These are phyloP conservation scores for Podaxis rugospora DNA, from an alignment of 768 basidiomycete genomes.

Conservation along the genomic window DNA sequence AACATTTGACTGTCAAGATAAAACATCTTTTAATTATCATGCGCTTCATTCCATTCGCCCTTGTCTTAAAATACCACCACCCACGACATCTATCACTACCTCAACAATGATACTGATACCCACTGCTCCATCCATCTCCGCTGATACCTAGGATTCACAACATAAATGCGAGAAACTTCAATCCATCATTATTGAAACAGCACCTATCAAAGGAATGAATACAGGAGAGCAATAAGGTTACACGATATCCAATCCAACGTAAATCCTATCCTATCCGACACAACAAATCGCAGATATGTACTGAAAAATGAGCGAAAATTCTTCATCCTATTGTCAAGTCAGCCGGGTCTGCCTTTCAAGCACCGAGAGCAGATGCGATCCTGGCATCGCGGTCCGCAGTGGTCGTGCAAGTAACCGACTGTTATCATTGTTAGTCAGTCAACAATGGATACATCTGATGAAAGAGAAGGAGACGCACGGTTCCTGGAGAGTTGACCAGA, in stretches of 20 bases:
- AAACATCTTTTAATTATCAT: too few relatives aligned
- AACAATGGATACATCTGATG: background rate
- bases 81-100: too few relatives aligned
- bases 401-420: conserved; percentile 46
- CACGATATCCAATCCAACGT: background rate
- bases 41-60: too few relatives aligned
- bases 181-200: conserved; percentile 1
- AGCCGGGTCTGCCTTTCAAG: background rate
- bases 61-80: too few relatives aligned
- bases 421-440: background rate
- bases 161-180: background rate
- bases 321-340: background rate
- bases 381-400: conserved; percentile 38
- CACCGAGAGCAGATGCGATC: conserved; percentile 35
- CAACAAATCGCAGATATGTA: background rate
- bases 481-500: conserved; percentile 49
- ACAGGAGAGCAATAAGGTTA: background rate
- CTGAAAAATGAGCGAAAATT: background rate
- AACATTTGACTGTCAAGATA: too few relatives aligned
- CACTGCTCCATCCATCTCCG: too few relatives aligned
- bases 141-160: background rate
- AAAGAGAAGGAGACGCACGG: conserved; percentile 14
- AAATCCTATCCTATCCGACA: background rate
- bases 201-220: background rate
- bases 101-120: too few relatives aligned